phyloP scores from a whole-genome alignment of 1,284 basidiomycete genomes.

The Heliocybe sulcata region DNA sequence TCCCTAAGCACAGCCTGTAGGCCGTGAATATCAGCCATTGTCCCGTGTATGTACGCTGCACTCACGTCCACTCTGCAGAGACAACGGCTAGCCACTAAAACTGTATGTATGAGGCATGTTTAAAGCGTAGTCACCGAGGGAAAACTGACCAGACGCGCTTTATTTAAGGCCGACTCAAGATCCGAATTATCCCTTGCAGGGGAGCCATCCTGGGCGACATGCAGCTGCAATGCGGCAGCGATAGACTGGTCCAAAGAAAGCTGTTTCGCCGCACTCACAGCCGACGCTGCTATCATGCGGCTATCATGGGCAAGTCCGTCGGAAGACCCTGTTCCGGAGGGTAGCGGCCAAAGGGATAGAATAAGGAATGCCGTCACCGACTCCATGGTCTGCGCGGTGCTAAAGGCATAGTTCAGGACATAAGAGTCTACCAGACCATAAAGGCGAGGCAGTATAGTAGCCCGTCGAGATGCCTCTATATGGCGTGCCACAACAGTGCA shows the following conservation, averaged over 20 bases:
- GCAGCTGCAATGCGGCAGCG: background rate
- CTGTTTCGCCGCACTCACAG: slow-evolving; percentile 23
- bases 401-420: slow-evolving; percentile 31
- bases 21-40: background rate
- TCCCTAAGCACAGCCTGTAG: background rate
- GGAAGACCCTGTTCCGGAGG: slow-evolving; percentile 20
- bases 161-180: background rate
- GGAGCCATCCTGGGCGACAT: background rate
- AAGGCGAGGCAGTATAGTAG: slow-evolving; percentile 30
- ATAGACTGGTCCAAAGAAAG: background rate
- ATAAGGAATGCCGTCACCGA: slow-evolving; percentile 34
- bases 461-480: slow-evolving; percentile 24
- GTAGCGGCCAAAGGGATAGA: slow-evolving; percentile 35
- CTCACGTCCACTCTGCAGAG: background rate
- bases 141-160: background rate
- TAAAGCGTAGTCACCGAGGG: background rate
- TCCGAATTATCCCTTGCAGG: background rate
- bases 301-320: slow-evolving; percentile 25
- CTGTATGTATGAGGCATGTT: background rate
- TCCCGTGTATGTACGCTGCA: background rate
- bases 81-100: background rate
- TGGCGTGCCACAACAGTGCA: slow-evolving; percentile 34
- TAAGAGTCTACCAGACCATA: slow-evolving; percentile 32
- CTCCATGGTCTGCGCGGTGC: slow-evolving; percentile 29
- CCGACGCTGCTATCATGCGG: slow-evolving; percentile 31